A percentile compares a stretch with the other conserved stretches of the same genome.
Evolutionary conservation across 768 basidiomycete species (phyloP).

Genomic region (Gelatoporia subvermispora): DNA sequence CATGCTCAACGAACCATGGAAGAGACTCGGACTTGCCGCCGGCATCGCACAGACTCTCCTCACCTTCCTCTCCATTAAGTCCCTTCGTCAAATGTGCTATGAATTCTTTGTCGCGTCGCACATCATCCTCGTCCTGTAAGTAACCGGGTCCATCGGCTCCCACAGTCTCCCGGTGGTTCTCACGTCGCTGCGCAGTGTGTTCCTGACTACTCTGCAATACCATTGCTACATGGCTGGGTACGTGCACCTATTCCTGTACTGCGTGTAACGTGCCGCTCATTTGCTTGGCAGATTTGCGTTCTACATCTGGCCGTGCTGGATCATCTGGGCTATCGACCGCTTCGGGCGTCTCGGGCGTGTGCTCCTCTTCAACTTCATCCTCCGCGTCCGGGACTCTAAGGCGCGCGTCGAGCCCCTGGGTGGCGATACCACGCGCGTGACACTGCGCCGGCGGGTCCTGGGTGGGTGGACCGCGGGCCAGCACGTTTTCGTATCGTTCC

Average conservation of each 20-base stretch:
- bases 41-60: constrained; percentile 31
- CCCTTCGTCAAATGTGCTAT: constrained; percentile 35
- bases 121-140: constrained; percentile 24
- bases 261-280: constrained; percentile 4
- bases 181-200: constrained; percentile 26
- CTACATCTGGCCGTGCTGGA: constrained; percentile 43
- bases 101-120: constrained; percentile 32
- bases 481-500: constrained; percentile 43
- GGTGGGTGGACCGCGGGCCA: constrained; percentile 46
- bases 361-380: constrained; percentile 33
- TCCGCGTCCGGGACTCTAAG: constrained; percentile 25
- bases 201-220: constrained; percentile 33
- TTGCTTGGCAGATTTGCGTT: constrained; percentile 25
- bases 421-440: constrained; percentile 40
- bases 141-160: neutral
- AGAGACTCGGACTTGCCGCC: constrained; percentile 16
- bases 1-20: constrained; percentile 7
- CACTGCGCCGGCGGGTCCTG: constrained; percentile 32
- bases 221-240: too few species aligned
- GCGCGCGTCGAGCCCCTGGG: constrained; percentile 38
- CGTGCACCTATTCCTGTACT: constrained; percentile 15
- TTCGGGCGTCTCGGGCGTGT: constrained; percentile 34
- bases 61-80: constrained; percentile 33
- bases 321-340: constrained; percentile 46
- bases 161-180: neutral